Conservation (phyloP, 805 yeast genomes). For the Wickerhamomyces hampshirensis region DNA sequence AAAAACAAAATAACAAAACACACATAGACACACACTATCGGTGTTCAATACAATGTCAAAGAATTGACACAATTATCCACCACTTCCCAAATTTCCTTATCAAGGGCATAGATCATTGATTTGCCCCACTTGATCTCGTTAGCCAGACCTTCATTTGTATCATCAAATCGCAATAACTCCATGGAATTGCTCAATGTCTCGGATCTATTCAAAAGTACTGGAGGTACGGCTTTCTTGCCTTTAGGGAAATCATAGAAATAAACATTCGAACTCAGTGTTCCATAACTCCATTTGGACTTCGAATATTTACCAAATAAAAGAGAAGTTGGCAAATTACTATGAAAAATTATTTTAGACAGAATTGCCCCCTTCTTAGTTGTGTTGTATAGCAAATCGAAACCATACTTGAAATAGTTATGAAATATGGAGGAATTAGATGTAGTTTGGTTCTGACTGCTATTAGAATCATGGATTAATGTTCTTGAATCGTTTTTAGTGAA, state of each 20-base stretch:
- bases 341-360: constrained; percentile 43
- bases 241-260: background rate
- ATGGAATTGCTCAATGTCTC: constrained; percentile 33
- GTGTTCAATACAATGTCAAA: constrained; percentile 31
- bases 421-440: constrained; percentile 31
- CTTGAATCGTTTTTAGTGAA: constrained; percentile 41
- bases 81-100: constrained; percentile 37
- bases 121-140: constrained; percentile 26
- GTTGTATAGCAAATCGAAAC: constrained; percentile 47
- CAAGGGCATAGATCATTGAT: constrained; percentile 22
- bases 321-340: constrained; percentile 47
- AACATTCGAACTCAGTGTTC: constrained; percentile 1
- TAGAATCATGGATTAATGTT: constrained; percentile 30
- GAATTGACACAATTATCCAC: constrained; percentile 33
- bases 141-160: constrained; percentile 13
- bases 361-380: constrained; percentile 27
- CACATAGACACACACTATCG: too few relatives aligned
- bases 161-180: constrained; percentile 32
- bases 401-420: constrained; percentile 53
- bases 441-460: background rate
- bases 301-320: constrained; percentile 52
- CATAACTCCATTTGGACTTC: constrained; percentile 27
- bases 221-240: background rate
- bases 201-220: constrained; percentile 20
- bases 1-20: too few relatives aligned